Evolutionary conservation across 257 asterid genomes (phyloP).

Genomic region (Datura wrightii): DNA sequence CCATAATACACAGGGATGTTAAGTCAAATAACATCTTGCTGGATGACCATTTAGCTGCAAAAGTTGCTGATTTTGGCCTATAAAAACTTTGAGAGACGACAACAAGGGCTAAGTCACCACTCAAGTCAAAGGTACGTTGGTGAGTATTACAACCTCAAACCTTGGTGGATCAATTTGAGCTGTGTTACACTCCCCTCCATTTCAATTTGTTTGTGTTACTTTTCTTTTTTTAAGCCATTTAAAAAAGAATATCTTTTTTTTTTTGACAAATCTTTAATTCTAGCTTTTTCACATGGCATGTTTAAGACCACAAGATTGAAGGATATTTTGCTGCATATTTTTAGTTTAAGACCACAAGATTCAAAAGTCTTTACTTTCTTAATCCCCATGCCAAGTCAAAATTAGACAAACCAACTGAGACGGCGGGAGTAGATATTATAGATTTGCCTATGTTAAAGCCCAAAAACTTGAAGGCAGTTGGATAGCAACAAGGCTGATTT

Average conservation of each 20-base stretch:
- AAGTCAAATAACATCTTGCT: slow-evolving; percentile 83
- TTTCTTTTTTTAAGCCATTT: no score
- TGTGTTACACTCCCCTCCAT: no score
- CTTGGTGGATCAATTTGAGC: slow-evolving; percentile 6
- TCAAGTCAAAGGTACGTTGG: slow-evolving; percentile 97
- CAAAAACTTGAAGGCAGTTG: slow-evolving; percentile 7
- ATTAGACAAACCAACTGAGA: no score
- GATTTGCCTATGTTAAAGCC: not conserved
- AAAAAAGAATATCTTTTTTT: no score
- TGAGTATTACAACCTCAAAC: slow-evolving; percentile 40
- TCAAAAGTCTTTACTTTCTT: no score
- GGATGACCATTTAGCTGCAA: slow-evolving; percentile 65
- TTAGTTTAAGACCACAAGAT: no score
- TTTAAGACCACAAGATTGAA: no score
- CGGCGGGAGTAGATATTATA: not conserved
- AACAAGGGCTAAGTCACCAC: slow-evolving; percentile 78
- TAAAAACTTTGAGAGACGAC: slow-evolving; percentile 83
- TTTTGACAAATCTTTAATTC: no score
- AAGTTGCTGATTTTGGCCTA: slow-evolving; percentile 92
- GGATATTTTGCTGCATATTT: no score
- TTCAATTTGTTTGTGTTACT: no score
- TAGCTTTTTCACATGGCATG: no score
- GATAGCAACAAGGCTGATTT: not conserved
- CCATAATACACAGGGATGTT: slow-evolving; percentile 87
- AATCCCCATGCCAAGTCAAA: no score